Percentiles rank a stretch among this genome's conserved stretches.
Evolutionary conservation across 1,284 basidiomycete genomes (phyloP).

Genomic region (Athelia sp.): DNA sequence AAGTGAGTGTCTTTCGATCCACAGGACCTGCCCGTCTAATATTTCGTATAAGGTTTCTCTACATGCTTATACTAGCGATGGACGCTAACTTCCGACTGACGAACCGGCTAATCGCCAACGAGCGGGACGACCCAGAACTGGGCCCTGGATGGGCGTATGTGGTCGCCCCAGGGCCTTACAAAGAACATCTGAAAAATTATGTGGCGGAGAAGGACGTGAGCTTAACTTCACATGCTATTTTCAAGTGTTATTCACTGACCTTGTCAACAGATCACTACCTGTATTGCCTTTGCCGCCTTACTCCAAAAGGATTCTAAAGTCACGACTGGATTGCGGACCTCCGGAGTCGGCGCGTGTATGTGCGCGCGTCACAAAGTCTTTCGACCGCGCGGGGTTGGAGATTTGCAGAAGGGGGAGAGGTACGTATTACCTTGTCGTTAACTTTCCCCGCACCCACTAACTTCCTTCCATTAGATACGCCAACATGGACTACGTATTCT

Average conservation of each 20-base stretch:
- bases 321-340: constrained; percentile 4
- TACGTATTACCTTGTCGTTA: constrained; percentile 7
- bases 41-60: background rate
- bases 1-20: background rate
- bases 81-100: constrained; percentile 8
- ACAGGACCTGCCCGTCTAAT: background rate
- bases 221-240: background rate
- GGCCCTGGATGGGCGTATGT: background rate
- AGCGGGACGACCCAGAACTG: background rate
- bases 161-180: background rate
- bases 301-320: constrained; percentile 11
- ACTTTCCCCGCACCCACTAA: background rate
- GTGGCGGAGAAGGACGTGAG: background rate
- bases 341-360: constrained; percentile 11
- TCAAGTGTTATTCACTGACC: background rate
- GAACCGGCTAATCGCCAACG: background rate
- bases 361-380: constrained; percentile 13
- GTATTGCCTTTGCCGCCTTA: constrained; percentile 11
- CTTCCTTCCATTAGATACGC: constrained; percentile 13
- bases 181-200: constrained; percentile 2
- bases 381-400: constrained; percentile 9
- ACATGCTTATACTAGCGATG: background rate
- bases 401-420: constrained; percentile 18
- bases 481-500: constrained; percentile 22
- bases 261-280: constrained; percentile 7